phyloP scores from a whole-genome alignment of 208 protist species.

The Acanthamoeba royreba region DNA sequence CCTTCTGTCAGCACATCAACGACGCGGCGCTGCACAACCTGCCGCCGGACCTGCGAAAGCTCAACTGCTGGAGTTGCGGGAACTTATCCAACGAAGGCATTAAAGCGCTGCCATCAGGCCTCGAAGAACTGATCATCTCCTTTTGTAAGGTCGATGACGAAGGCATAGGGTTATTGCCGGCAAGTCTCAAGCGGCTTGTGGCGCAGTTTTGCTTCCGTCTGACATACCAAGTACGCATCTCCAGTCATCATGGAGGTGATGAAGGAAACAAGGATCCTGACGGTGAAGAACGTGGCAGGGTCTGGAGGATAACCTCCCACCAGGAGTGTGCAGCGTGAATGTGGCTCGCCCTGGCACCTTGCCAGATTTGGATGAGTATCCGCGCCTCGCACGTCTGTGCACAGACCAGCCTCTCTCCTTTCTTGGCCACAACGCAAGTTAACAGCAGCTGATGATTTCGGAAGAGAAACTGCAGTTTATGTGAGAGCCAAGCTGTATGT shows the following conservation, averaged over 20 bases:
- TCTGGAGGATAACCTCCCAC: background rate
- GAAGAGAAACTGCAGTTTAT: too few relatives aligned
- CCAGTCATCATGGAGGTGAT: background rate
- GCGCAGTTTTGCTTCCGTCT: background rate
- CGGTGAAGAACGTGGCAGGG: background rate
- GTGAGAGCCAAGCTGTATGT: too few relatives aligned
- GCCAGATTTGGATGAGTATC: background rate
- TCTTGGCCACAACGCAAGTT: too few relatives aligned
- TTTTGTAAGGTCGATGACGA: background rate
- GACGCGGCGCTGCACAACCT: background rate
- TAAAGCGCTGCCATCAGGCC: background rate
- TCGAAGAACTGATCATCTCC: background rate
- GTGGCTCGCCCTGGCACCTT: background rate
- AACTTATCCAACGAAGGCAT: background rate
- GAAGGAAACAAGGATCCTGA: background rate
- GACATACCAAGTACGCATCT: background rate
- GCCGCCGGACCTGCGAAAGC: background rate
- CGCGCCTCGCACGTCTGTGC: background rate
- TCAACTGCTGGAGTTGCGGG: background rate
- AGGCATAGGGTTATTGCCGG: background rate
- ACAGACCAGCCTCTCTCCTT: background rate
- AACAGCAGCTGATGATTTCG: too few relatives aligned
- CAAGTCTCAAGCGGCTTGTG: background rate
- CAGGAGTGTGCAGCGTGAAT: background rate
- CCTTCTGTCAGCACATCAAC: conserved; percentile 4